A percentile compares a stretch with the other conserved stretches of the same genome.
Conservation (phyloP, 1,284 basidiomycete species). For the Trametes pubescens region DNA sequence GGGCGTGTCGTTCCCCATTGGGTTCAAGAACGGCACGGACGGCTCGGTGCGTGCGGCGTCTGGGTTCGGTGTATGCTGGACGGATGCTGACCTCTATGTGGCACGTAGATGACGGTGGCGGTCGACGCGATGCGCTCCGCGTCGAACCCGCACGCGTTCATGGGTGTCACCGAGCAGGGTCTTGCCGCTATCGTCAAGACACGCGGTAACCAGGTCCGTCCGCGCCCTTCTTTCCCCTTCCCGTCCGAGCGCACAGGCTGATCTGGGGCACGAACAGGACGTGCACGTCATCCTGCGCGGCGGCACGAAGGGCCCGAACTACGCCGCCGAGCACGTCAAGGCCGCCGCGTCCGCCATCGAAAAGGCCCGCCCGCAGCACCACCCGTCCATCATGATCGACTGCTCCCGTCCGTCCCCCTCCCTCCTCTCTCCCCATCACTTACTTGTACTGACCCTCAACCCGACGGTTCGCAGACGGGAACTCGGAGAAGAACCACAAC, state of each 20-base stretch:
- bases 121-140: constrained; percentile 97
- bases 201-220: constrained; percentile 72
- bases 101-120: constrained; percentile 72
- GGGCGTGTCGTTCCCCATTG: constrained; percentile 90
- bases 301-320: constrained; percentile 90
- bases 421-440: constrained; percentile 10
- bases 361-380: constrained; percentile 69
- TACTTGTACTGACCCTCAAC: neutral
- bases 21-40: constrained; percentile 99
- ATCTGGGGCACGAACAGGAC: constrained; percentile 52
- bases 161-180: constrained; percentile 96
- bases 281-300: constrained; percentile 96
- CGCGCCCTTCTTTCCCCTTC: neutral
- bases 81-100: too few relatives aligned
- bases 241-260: neutral
- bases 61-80: neutral
- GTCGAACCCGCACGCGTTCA: constrained; percentile 94
- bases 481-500: constrained; percentile 91
- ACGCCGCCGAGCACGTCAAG: constrained; percentile 76
- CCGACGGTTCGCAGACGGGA: constrained; percentile 71
- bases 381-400: constrained; percentile 88
- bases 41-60: constrained; percentile 69
- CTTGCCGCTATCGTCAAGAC: constrained; percentile 97
- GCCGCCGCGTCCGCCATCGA: constrained; percentile 74
- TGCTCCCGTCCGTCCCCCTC: constrained; percentile 67